Base-by-base conservation (phyloP, 192 early-diverging fungal species). In the Coemansia sp. region DNA sequence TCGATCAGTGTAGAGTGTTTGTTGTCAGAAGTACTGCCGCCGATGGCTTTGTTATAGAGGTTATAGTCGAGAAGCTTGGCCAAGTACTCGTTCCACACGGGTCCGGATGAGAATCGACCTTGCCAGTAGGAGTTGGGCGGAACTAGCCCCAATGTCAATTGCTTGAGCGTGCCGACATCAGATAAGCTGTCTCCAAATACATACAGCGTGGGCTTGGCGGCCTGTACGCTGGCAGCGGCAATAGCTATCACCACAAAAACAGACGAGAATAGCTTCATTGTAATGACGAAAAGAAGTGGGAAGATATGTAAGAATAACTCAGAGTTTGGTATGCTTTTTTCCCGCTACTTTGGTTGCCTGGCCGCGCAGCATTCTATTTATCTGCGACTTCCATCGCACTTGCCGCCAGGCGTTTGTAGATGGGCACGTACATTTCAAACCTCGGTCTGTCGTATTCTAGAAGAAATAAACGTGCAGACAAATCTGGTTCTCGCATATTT, bases 81-180 rank as follows among this genome's bases (percentile, higher is more conserved):
- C 19, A 68, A 33, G 50, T 79, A 79, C 73, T 79, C 77, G 59
- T 70, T 74, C 77, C 77, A 79, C n/a, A 74, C 72, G 14, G 72
- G 72, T 2, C 77, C 72, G 0, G 64, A 68, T 5, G 68, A 70
- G 47, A 74, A 74, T 6, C 72, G 77, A 35, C 77, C 77, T 21
- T 79, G 26, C 77, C 77, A 79, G 64, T 79, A 79, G 0, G 72
- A 66, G 26, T 23, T 33, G 2, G 70, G 75, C 35, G 75, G 75
- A 9, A 76, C 10, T 39, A 78, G 57, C 4, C 72, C 72, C 39
- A 66, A 38, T 1, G 72, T 78, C 32, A 74, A 26, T 14, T 78
- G 62, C 19, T 53, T 64, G 35, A 76, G 66, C 16, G 68, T 70
- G 16, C 77, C 77, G 21, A 71, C 19, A 55, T 79, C 77, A 2